phyloP scores from a whole-genome alignment of 768 basidiomycete species.

The Suillus weaverae region DNA sequence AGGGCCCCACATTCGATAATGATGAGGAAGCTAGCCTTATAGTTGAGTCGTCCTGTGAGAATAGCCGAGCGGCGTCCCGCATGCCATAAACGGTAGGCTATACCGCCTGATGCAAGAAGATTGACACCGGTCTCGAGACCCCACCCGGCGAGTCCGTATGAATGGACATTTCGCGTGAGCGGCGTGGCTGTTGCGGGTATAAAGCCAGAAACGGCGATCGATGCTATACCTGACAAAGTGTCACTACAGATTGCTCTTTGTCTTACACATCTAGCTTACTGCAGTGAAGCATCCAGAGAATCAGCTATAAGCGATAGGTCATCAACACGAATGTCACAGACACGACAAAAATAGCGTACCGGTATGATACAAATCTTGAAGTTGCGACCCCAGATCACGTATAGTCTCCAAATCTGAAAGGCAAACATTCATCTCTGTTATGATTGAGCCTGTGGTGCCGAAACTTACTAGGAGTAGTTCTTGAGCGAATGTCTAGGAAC shows the following conservation, averaged over 20 bases:
- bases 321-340: background rate
- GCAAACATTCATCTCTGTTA: background rate
- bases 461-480: constrained; percentile 21
- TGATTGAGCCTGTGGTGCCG: background rate
- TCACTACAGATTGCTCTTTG: background rate
- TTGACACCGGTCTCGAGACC: constrained; percentile 14
- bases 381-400: constrained; percentile 16
- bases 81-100: constrained; percentile 16
- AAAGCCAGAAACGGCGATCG: constrained; percentile 20
- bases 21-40: constrained; percentile 18
- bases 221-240: constrained; percentile 10
- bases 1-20: constrained; percentile 22
- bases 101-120: constrained; percentile 17
- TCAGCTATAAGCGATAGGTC: constrained; percentile 8
- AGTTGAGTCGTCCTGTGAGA: constrained; percentile 8
- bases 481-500: constrained; percentile 15
- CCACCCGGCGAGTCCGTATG: constrained; percentile 15
- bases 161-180: background rate
- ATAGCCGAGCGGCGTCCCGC: constrained; percentile 11
- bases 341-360: constrained; percentile 10
- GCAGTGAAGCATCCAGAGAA: constrained; percentile 18
- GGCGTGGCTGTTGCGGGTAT: constrained; percentile 12
- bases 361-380: constrained; percentile 18
- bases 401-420: constrained; percentile 28
- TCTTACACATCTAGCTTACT: constrained; percentile 9